phyloP scores from a whole-genome alignment of 176 grass and related monocot species.

The Rhynchospora pubera region DNA sequence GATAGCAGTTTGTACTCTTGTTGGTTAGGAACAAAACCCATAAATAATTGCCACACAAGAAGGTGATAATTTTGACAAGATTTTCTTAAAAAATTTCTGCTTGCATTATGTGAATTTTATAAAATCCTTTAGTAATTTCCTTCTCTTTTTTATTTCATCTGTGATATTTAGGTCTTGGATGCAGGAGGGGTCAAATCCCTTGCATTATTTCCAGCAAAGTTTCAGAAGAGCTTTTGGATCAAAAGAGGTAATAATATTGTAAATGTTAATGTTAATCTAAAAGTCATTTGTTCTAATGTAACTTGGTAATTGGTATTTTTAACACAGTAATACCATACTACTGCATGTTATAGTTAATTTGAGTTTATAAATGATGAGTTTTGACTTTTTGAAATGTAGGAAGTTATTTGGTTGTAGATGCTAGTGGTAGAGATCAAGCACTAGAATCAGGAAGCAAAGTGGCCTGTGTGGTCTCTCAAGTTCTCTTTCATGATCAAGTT shows the following conservation, averaged over 20 bases:
- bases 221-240: slow-evolving; percentile 96
- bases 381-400: slow-evolving; percentile 31
- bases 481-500: slow-evolving; percentile 70
- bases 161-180: slow-evolving; percentile 57
- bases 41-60: too few relatives aligned
- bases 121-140: not conserved
- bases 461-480: slow-evolving; percentile 60
- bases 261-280: not conserved
- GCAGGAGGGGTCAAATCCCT: slow-evolving; percentile 53
- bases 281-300: not conserved
- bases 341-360: not conserved
- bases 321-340: not conserved
- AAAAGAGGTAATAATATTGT: slow-evolving; percentile 44
- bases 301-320: not conserved
- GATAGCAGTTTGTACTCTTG: too few relatives aligned
- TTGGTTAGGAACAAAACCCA: too few relatives aligned
- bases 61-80: too few relatives aligned
- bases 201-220: slow-evolving; percentile 85
- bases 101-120: too few relatives aligned
- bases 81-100: too few relatives aligned
- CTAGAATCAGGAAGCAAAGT: slow-evolving; percentile 91
- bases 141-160: not conserved
- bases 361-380: not conserved
- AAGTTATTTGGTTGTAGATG: slow-evolving; percentile 73
- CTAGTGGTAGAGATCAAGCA: slow-evolving; percentile 63